Evolutionary conservation across 331 rosid genomes (phyloP), one percentile per base, ranked within the genome.

Genomic region (Malus hybrid): DNA sequence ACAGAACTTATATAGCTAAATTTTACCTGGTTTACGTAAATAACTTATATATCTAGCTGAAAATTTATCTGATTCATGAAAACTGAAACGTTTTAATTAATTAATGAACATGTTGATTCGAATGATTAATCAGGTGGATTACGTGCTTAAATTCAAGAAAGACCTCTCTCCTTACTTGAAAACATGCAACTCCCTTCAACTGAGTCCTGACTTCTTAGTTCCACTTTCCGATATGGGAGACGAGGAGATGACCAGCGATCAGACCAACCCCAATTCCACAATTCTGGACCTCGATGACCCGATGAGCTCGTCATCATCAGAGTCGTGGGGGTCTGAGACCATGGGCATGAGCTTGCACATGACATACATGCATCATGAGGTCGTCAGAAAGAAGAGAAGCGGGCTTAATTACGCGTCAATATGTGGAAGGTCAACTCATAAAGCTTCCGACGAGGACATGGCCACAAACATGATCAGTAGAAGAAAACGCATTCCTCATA

Each of bases 401-500:
- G 97, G 92, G 10, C 86, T 95, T 61, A 73, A 44, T 67, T 87
- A 71, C 39, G 46, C 80, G 48, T 93, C 42, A 16, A 15, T 61
- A 39, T 19, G 96, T 62, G 85, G 88, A 75, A 90, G 93, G 71
- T 82, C 92, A 50, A 34, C 86, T 42, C 87, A 84, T 72, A 90
- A 89, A 80, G 88, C 79, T 81, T 86, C 96, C 0, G 87, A 88
- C 54, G 65, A 72, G 57, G 96, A 91, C 80, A 90, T 90, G 86
- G 88, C 91, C 6, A 81, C 92, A 0, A 91, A 84, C 89, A 88
- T 93, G 83, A 81, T 60, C 16, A 93, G 96, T 68, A 92, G 99
- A 87, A 88, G 99, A 79, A 94, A 94, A 89, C 89, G 99, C 75
- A 78, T 87, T 79, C 99, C 99, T 60, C 99, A 92, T 85, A 87